Evolutionary conservation across 305 asterid genomes (phyloP).

Genomic region (Solanum hybrid): DNA sequence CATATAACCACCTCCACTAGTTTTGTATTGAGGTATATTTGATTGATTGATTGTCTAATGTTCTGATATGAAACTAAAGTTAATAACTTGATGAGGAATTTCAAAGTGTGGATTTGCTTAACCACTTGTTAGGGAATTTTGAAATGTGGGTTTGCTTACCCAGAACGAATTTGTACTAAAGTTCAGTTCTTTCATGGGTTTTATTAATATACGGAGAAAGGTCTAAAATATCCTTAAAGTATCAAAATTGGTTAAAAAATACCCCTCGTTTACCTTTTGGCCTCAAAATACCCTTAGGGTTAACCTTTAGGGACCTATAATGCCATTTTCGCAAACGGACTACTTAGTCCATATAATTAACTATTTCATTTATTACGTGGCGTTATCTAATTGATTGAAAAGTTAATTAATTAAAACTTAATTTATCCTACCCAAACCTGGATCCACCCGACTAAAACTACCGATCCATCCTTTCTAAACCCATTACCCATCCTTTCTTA

Average conservation of each 20-base stretch:
- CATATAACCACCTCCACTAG: not conserved
- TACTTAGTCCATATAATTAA: no score
- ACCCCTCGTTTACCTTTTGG: not conserved
- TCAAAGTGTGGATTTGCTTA: not conserved
- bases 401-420: no score
- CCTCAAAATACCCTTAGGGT: no score
- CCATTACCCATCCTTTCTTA: not conserved
- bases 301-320: no score
- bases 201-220: not conserved
- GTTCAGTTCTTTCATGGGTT: conserved; percentile 5
- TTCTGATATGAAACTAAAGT: not conserved
- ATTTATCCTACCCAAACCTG: no score
- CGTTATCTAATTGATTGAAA: no score
- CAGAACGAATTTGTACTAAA: not conserved
- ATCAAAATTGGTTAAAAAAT: not conserved
- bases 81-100: not conserved
- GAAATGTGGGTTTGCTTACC: not conserved
- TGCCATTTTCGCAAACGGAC: no score
- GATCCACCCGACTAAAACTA: not conserved
- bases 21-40: not conserved
- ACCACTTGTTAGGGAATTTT: not conserved
- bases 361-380: no score
- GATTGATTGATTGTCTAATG: not conserved
- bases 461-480: not conserved
- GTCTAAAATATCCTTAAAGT: not conserved